phyloP scores from a whole-genome alignment of 139 green algal species.

The Diplosphaera chodatii region DNA sequence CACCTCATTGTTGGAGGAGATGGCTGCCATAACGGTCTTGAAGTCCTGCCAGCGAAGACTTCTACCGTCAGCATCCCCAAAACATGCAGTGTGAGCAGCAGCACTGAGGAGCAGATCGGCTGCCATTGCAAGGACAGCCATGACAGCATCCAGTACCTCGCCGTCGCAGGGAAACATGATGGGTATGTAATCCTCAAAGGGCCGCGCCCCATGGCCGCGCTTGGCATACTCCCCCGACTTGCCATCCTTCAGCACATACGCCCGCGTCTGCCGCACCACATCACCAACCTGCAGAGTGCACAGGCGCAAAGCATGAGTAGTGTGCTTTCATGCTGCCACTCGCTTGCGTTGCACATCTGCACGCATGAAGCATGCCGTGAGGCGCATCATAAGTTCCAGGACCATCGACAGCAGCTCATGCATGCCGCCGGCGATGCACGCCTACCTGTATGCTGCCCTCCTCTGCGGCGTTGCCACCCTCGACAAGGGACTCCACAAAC shows the following conservation, averaged over 20 bases:
- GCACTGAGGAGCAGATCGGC: no score
- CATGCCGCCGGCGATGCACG: no score
- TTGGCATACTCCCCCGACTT: conserved; percentile 46
- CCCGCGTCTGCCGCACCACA: conserved; percentile 9
- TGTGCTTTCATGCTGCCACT: no score
- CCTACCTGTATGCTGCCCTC: neutral
- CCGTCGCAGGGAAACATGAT: conserved; percentile 43
- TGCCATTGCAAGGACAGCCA: no score
- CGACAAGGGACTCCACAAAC: conserved; percentile 40
- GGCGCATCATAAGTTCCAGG: no score
- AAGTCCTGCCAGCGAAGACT: conserved; percentile 30
- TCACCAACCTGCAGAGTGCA: conserved; percentile 11
- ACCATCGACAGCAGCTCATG: no score
- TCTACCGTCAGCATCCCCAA: neutral
- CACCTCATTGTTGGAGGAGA: conserved; percentile 50
- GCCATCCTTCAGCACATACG: conserved; percentile 50
- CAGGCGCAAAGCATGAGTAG: conserved; percentile 1
- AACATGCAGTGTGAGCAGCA: neutral
- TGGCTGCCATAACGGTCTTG: conserved; percentile 50
- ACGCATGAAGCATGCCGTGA: no score
- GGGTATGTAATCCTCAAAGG: conserved; percentile 52
- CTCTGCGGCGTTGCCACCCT: conserved; percentile 31
- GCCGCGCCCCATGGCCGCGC: conserved; percentile 46
- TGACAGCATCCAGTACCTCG: conserved; percentile 12
- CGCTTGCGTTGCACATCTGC: no score